Base-by-base conservation (phyloP, 2,329 filamentous ascomycete species). In the Colletotrichum plurivorum region DNA sequence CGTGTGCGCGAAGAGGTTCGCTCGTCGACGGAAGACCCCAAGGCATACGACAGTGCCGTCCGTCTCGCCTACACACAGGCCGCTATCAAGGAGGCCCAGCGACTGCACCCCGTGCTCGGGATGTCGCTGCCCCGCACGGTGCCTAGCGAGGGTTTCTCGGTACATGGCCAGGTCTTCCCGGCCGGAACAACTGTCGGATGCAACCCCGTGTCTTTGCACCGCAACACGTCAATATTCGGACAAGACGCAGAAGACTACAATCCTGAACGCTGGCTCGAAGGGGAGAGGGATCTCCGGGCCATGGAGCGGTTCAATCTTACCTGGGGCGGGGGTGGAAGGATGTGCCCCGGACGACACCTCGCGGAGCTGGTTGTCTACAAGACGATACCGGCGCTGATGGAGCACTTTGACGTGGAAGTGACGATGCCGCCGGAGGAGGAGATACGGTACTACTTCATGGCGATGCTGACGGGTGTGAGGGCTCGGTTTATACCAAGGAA, bases 241-340 rank as follows among this genome's bases (percentile, higher is more conserved):
- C 27, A 72, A 0, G 80, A 86, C 27, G 79, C 85, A 0, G 78
- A 82, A 0, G 66, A 69, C 0, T 89, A 84, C 71, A 73, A 77
- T 0, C 86, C 87, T 0, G 77, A 80, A 1, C 80, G 88, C 8
- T 89, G 88, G 86, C 75, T 87, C 2, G 77, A 75, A 10, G 76
- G 77, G 0, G 56, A 63, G 0, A 72, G 74, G 9, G 66, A 69
- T 5, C 62, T 75, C 6, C 78, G 79, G 27, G 72, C 67, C 13
- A 87, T 87, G 82, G 84, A 88, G 16, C 78, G 84, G 15, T 80
- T 77, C 56, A 88, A 82, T 67, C 76, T 89, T 7, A 84, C 79
- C 6, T 89, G 85, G 84, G 86, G 86, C 3, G 85, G 85, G 2
- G 85, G 86, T 3, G 79, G 82, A 3, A 80, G 85, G 41, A 83